Percentiles rank a stretch among this genome's conserved stretches.
Conservation (phyloP, 805 yeast species). For the Hanseniaspora occidentalis region DNA sequence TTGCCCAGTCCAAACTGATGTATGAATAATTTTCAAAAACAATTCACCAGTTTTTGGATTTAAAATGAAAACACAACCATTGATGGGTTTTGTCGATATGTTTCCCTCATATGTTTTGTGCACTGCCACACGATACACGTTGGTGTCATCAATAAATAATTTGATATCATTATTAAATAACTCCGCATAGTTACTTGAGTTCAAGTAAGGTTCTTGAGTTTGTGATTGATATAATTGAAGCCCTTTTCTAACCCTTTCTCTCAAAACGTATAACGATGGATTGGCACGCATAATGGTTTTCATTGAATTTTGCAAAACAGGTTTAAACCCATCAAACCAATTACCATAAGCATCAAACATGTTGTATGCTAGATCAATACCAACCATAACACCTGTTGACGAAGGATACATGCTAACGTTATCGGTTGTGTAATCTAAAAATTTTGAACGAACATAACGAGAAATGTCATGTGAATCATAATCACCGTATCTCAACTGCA, state of each 20-base stretch:
- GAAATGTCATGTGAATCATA: slow-evolving; percentile 96
- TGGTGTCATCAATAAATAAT: slow-evolving; percentile 83
- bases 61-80: slow-evolving; percentile 83
- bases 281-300: slow-evolving; percentile 87
- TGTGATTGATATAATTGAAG: slow-evolving; percentile 87
- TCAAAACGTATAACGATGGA: slow-evolving; percentile 79
- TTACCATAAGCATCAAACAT: slow-evolving; percentile 95
- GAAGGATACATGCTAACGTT: slow-evolving; percentile 78
- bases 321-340: slow-evolving; percentile 94
- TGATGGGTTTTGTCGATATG: slow-evolving; percentile 79
- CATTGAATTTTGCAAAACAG: slow-evolving; percentile 83
- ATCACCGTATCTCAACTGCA: slow-evolving; percentile 91
- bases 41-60: slow-evolving; percentile 88
- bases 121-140: slow-evolving; percentile 84
- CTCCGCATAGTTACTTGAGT: slow-evolving; percentile 82
- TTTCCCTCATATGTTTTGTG: slow-evolving; percentile 91
- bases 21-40: slow-evolving; percentile 79
- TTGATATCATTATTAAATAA: slow-evolving; percentile 74
- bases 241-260: slow-evolving; percentile 92
- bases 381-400: slow-evolving; percentile 83
- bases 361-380: slow-evolving; percentile 87
- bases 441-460: slow-evolving; percentile 85
- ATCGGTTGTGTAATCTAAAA: slow-evolving; percentile 85
- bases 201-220: slow-evolving; percentile 83
- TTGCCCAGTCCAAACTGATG: slow-evolving; percentile 95